Conservation (phyloP, 495 filamentous ascomycete species). For the Sporormia fimetaria region DNA sequence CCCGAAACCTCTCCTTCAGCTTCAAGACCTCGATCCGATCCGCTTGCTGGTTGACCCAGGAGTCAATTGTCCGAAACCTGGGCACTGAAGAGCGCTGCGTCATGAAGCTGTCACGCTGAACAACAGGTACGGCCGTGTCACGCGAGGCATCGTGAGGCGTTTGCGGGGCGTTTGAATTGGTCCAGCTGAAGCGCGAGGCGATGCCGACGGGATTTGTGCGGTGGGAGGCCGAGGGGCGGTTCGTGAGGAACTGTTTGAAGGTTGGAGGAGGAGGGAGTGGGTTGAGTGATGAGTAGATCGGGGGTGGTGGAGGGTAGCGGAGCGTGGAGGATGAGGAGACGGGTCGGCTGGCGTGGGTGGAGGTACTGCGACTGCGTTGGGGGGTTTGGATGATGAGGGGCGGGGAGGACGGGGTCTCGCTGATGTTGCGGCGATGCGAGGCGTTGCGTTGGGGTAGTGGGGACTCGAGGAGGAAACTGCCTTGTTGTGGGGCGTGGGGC, state of each 20-base stretch:
- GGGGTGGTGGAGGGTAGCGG: slow-evolving; percentile 5
- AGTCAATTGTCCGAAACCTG: slow-evolving; percentile 45
- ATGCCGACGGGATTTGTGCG: slow-evolving; percentile 2
- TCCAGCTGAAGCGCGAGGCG: slow-evolving; percentile 26
- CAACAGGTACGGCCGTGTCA: slow-evolving; percentile 9
- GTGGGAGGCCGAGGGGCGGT: slow-evolving; percentile 10
- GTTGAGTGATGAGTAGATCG: slow-evolving; percentile 1
- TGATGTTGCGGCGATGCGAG: slow-evolving; percentile 11
- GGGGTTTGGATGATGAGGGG: slow-evolving; percentile 14
- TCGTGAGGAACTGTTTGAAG: slow-evolving; percentile 23
- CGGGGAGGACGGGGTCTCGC: slow-evolving; percentile 18
- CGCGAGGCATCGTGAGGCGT: slow-evolving; percentile 18
- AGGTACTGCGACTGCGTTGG: slow-evolving; percentile 11
- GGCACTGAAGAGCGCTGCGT: slow-evolving; percentile 29
- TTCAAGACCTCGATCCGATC: slow-evolving; percentile 24
- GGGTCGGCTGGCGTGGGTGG: slow-evolving; percentile 18
- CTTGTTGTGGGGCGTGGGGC: slow-evolving; percentile 1
- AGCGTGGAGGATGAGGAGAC: slow-evolving; percentile 15
- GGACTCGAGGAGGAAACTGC: slow-evolving; percentile 22
- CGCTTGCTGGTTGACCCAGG: slow-evolving; percentile 52
- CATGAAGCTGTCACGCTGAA: slow-evolving; percentile 22
- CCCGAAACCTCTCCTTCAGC: slow-evolving; percentile 17
- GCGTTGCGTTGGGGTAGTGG: slow-evolving; percentile 11
- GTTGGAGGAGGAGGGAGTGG: slow-evolving; percentile 19
- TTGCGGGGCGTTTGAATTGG: slow-evolving; percentile 22